These are phyloP conservation scores for Rhynchospora breviuscula DNA, from an alignment of 176 grass and related monocot genomes.

Conservation along the genomic window DNA sequence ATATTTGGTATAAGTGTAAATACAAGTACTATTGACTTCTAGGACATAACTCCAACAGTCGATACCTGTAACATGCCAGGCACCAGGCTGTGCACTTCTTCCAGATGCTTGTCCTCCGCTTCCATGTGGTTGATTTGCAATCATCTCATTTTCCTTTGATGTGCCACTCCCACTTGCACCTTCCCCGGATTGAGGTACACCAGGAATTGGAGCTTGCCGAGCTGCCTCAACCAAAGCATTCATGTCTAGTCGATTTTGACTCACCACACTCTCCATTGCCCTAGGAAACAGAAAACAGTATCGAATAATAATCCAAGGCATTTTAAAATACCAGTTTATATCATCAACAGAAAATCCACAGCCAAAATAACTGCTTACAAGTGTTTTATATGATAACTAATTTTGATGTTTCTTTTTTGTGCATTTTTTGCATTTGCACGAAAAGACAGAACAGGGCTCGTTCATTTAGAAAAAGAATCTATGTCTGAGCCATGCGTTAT, in stretches of 20 bases:
- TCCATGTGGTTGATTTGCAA: conserved; percentile 42
- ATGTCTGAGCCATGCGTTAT: too few relatives aligned
- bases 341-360: background rate
- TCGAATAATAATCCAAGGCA: background rate
- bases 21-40: too few relatives aligned
- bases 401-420: background rate
- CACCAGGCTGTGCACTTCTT: conserved; percentile 39
- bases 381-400: background rate
- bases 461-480: background rate
- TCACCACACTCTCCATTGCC: conserved; percentile 97
- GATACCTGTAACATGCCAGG: conserved; percentile 71
- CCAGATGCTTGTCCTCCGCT: conserved; percentile 50
- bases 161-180: conserved; percentile 41
- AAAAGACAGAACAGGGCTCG: background rate
- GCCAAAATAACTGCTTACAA: background rate
- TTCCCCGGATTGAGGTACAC: conserved; percentile 50
- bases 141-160: conserved; percentile 72
- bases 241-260: conserved; percentile 91
- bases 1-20: background rate
- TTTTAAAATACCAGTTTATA: background rate
- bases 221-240: conserved; percentile 51
- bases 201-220: conserved; percentile 57
- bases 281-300: conserved; percentile 25
- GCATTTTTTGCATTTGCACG: background rate
- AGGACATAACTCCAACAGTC: too few relatives aligned